Evolutionary conservation across 2,329 filamentous ascomycete species (phyloP), one percentile per base, ranked within the genome.

Genomic region (Mycocentrospora acerina): DNA sequence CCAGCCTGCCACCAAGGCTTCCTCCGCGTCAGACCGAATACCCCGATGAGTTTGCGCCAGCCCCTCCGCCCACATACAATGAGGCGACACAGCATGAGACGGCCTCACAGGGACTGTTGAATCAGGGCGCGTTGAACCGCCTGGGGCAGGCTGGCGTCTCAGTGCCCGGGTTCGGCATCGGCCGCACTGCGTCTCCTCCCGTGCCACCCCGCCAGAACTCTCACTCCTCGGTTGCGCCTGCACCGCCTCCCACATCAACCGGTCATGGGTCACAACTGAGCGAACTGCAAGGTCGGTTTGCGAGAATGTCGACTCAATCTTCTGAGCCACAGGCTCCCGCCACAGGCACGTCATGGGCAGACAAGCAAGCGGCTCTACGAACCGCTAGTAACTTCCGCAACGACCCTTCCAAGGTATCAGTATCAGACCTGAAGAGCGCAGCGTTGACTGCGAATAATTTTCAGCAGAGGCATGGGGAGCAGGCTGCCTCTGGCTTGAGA

Each of bases 161-260:
- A 0, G 88, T 95, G 0, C 85, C 89, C 1, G 85, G 79, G 0
- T 72, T 95, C 4, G 86, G 86, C 4, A 94, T 95, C 44, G 83
- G 81, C 3, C 63, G 59, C 31, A 68, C 51, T 40, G 55, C 55
- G n/a, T 62, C 60, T 42, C 63, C 62, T 33, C 60, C 55, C 25
- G 51, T 56, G 12, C 55, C 54, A 15, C 51, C 49, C 18, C 60
- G 52, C 42, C 62, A 55, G 44, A 40, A 42, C 18, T 60, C 51
- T 11, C 46, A 36, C 44, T 48, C 59, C 17, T 43, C 61, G 13
- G 22, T 24, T 18, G 18, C 38, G 19, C 36, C 56, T 52, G 60
- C 48, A 40, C 48, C 56, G 24, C 41, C 51, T 14, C 33, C 50
- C 24, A 42, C 51, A 35, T 32, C 48, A 7, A 29, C 50, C n/a